phyloP scores from a whole-genome alignment of 2,329 filamentous ascomycete species.

The Colletotrichum sojae region DNA sequence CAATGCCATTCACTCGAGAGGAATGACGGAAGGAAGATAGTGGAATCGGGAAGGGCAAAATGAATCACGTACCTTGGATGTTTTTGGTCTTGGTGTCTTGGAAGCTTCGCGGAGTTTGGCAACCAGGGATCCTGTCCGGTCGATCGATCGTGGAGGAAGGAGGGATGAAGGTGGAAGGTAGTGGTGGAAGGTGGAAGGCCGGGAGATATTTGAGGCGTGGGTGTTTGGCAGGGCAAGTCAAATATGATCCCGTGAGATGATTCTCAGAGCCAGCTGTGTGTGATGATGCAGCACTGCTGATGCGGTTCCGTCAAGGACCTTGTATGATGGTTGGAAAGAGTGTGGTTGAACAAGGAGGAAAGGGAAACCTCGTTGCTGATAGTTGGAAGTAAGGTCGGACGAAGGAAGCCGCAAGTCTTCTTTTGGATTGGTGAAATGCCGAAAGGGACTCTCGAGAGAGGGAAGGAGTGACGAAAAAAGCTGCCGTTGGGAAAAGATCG shows the following conservation, averaged over 20 bases:
- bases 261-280: slow-evolving; percentile 42
- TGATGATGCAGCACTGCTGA: slow-evolving; percentile 45
- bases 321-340: slow-evolving; percentile 35
- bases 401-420: slow-evolving; percentile 38
- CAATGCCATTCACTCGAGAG: slow-evolving; percentile 34
- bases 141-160: slow-evolving; percentile 7
- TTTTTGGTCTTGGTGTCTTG: slow-evolving; percentile 28
- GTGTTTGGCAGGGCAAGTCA: slow-evolving; percentile 22
- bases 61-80: slow-evolving; percentile 31
- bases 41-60: neutral
- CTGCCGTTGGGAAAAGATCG: slow-evolving; percentile 29
- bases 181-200: neutral
- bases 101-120: slow-evolving; percentile 31
- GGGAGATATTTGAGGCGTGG: slow-evolving; percentile 18
- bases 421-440: slow-evolving; percentile 31
- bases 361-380: slow-evolving; percentile 24
- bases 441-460: slow-evolving; percentile 31
- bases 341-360: slow-evolving; percentile 45
- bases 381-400: slow-evolving; percentile 38
- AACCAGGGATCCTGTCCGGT: slow-evolving; percentile 24
- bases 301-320: slow-evolving; percentile 44
- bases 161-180: neutral
- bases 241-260: slow-evolving; percentile 35
- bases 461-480: slow-evolving; percentile 41
- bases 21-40: slow-evolving; percentile 26